phyloP scores from a whole-genome alignment of 164 flowering plant species.

The Aristolochia contorta region DNA sequence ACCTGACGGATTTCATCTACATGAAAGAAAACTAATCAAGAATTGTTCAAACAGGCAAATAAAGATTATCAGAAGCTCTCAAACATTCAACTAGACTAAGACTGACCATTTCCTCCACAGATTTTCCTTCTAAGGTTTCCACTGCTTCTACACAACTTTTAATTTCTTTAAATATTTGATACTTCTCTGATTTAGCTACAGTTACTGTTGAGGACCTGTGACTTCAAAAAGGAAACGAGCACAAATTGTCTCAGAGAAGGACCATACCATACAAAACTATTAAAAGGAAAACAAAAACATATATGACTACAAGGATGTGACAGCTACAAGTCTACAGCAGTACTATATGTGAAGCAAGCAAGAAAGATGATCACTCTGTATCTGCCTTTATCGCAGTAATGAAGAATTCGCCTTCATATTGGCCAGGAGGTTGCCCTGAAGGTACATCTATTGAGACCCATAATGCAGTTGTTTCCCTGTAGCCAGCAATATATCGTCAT shows the following conservation, averaged over 20 bases:
- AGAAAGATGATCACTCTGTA: conserved; percentile 47
- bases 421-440: conserved; percentile 72
- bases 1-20: conserved; percentile 66
- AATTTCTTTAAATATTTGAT: conserved; percentile 47
- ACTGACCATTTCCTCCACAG: conserved; percentile 62
- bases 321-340: neutral
- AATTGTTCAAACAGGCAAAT: neutral
- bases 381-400: conserved; percentile 65
- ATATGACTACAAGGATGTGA: neutral
- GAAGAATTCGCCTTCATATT: conserved; percentile 74
- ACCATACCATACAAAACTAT: neutral
- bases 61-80: conserved; percentile 1
- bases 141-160: conserved; percentile 48
- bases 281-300: neutral
- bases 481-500: conserved; percentile 13
- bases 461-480: conserved; percentile 80
- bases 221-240: conserved; percentile 10
- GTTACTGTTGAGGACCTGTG: conserved; percentile 43
- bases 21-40: conserved; percentile 16
- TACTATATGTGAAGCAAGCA: conserved; percentile 19
- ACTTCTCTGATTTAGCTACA: conserved; percentile 51
- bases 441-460: conserved; percentile 93
- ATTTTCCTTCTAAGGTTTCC: conserved; percentile 52
- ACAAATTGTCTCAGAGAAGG: neutral
- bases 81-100: neutral